Base-by-base conservation (phyloP, 495 filamentous ascomycete genomes). In the Podospora bellae-mahoneyi region DNA sequence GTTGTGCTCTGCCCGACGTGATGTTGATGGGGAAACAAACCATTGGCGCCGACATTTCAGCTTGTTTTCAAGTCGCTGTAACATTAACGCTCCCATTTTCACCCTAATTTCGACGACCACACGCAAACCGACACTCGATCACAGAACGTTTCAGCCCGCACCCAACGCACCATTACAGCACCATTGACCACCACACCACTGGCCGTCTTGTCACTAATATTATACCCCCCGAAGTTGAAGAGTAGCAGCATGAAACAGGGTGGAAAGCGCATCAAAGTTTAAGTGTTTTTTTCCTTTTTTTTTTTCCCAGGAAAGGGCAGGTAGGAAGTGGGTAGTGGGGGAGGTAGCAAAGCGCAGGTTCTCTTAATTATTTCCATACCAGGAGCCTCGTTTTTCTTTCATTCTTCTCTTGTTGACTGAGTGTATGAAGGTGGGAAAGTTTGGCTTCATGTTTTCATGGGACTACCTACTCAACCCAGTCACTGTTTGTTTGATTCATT, bases 321-420 rank as follows among this genome's bases (percentile, higher is more conserved):
- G 23, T 23, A 23, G 23, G 23, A 23, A 23, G 23, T 23, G 23
- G 23, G 23, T 1, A 23, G 23, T 23, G 23, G 23, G 19, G 19
- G 19, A 59, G 56, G 56, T 59, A 20, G 56, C 13, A 27, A 54
- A 39, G 23, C 23, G 30, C 27, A 60, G 23, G 27, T 48, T 56
- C 56, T 26, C 44, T 57, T 48, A 48, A 48, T 48, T 10, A 48
- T 13, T 48, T 48, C 9, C 15, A 48, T 6, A 5, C 39, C 39
- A 10, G 2, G 34, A 48, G 39, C 39, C 13, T 48, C 39, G 7
- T 48, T 16, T 48, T 48, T 61, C 48, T 34, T 30, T 62, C 60
- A 23, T 61, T 63, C 4, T 63, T 44, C 20, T 63, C 4, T 63
- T 63, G 13, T 63, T 63, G 18, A 48, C 32, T 19, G 61, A 32